A percentile compares a stretch with the other conserved stretches of the same genome.
Conservation (phyloP, 768 basidiomycete genomes). For the Suillus sp. region DNA sequence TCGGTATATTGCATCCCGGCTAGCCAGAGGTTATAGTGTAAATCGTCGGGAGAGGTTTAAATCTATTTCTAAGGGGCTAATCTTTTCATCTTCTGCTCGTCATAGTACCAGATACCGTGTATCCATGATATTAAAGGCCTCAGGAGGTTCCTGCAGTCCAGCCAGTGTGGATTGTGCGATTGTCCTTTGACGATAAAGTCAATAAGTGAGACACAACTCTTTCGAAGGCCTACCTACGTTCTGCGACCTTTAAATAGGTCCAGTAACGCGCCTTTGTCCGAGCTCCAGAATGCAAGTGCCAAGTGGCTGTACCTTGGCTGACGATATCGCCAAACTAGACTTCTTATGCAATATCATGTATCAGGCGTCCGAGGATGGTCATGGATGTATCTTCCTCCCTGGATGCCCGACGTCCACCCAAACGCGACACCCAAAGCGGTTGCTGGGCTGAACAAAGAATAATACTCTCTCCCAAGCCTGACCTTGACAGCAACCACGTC, state of each 20-base stretch:
- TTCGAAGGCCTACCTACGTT: neutral
- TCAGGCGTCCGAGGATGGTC: neutral
- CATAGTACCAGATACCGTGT: neutral
- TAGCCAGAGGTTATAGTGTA: neutral
- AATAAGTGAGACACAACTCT: neutral
- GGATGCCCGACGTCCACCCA: conserved; percentile 7
- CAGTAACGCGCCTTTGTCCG: conserved; percentile 4
- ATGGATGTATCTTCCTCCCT: conserved; percentile 2
- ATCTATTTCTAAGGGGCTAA: neutral
- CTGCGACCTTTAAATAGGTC: neutral
- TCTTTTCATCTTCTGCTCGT: neutral
- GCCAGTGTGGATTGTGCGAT: neutral
- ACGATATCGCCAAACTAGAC: neutral
- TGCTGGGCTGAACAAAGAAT: conserved; percentile 9
- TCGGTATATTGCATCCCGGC: neutral
- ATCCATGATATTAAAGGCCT: neutral
- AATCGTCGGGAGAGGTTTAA: neutral
- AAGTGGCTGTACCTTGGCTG: neutral
- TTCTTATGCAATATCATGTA: neutral
- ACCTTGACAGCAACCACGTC: conserved; percentile 6
- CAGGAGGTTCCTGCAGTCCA: neutral
- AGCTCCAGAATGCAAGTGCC: neutral
- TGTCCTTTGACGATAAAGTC: neutral
- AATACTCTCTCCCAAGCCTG: conserved; percentile 6
- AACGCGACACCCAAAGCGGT: neutral